phyloP scores from a whole-genome alignment of 2,329 filamentous ascomycete genomes.

The Atkinsonella hypoxylon region DNA sequence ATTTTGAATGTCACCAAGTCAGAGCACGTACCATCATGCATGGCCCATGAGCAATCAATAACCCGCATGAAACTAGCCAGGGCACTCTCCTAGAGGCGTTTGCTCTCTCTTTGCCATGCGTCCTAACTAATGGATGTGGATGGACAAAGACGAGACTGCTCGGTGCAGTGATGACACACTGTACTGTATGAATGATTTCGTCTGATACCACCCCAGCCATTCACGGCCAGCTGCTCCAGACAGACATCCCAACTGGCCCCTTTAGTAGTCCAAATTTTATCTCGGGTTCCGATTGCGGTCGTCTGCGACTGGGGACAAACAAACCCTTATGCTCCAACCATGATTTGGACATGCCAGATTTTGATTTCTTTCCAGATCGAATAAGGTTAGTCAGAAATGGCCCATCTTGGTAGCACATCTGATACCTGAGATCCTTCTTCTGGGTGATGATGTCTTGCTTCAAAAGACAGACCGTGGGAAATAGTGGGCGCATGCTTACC shows the following conservation, averaged over 20 bases:
- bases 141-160: background rate
- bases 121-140: background rate
- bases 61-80: background rate
- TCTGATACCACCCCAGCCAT: background rate
- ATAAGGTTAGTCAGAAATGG: background rate
- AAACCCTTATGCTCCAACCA: background rate
- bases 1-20: background rate
- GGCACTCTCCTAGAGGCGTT: background rate
- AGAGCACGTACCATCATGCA: background rate
- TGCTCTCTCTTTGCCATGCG: background rate
- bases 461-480: slow-evolving; percentile 1
- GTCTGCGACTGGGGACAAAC: background rate
- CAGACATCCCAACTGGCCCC: background rate
- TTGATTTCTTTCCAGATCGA: background rate
- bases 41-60: background rate
- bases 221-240: background rate
- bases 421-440: background rate
- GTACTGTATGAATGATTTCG: background rate
- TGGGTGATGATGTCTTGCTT: slow-evolving; percentile 5
- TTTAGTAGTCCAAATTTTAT: background rate
- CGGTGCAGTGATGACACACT: background rate
- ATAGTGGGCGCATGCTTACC: background rate
- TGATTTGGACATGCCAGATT: background rate
- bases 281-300: background rate
- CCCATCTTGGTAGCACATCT: background rate